A percentile compares a stretch with the other conserved stretches of the same genome.
Conservation (phyloP, 2,329 filamentous ascomycete genomes). For the Aspergillus versicolor region DNA sequence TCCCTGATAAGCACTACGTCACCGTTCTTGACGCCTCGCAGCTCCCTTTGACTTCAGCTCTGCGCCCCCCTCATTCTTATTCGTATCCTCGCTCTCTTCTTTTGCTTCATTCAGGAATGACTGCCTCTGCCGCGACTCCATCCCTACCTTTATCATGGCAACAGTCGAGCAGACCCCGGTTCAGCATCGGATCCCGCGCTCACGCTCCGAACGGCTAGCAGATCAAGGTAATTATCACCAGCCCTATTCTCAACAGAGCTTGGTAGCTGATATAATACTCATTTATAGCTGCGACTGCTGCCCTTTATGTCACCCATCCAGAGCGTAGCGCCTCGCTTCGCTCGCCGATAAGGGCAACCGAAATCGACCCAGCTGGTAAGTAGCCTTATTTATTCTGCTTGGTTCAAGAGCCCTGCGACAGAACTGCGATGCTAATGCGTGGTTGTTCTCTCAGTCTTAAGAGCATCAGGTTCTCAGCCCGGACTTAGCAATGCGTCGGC, state of each 20-base stretch:
- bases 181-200: conserved; percentile 16
- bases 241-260: neutral
- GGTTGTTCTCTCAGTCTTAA: conserved; percentile 19
- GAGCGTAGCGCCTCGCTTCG: conserved; percentile 32
- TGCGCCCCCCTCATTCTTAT: conserved; percentile 6
- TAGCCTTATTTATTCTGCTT: neutral
- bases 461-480: conserved; percentile 59
- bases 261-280: conserved; percentile 4
- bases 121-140: conserved; percentile 12
- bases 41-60: conserved; percentile 23
- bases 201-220: conserved; percentile 30
- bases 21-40: conserved; percentile 18
- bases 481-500: conserved; percentile 59
- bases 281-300: conserved; percentile 57
- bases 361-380: conserved; percentile 27
- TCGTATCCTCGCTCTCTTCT: conserved; percentile 6
- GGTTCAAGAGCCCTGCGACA: neutral
- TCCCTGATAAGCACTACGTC: conserved; percentile 27
- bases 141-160: conserved; percentile 27
- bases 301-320: conserved; percentile 55
- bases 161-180: conserved; percentile 29
- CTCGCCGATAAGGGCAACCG: conserved; percentile 15
- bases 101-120: conserved; percentile 19
- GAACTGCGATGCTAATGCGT: neutral
- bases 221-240: conserved; percentile 32